A percentile compares a stretch with the other conserved stretches of the same genome.
These are phyloP conservation scores for Euphrasia confusa DNA, from an alignment of 257 asterid genomes.

Conservation along the genomic window DNA sequence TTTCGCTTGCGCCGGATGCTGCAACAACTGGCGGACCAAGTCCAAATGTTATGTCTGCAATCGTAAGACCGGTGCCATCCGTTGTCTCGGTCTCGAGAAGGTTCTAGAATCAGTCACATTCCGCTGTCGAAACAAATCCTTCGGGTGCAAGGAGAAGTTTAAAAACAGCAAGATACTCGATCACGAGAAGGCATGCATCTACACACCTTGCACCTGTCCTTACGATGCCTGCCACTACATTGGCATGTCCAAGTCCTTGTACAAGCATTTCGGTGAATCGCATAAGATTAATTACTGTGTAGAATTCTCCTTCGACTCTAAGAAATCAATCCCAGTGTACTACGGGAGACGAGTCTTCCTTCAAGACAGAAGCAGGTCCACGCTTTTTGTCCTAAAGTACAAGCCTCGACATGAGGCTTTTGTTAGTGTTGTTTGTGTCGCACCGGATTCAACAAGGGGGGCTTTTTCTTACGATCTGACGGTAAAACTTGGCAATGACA, in stretches of 20 bases:
- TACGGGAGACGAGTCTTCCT: slow-evolving; percentile 34
- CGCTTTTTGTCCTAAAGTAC: slow-evolving; percentile 49
- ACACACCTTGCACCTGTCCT: slow-evolving; percentile 61
- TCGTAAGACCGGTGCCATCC: slow-evolving; percentile 57
- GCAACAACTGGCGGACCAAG: slow-evolving; percentile 30
- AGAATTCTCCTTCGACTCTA: slow-evolving; percentile 24
- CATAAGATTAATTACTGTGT: slow-evolving; percentile 19
- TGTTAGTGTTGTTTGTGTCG: slow-evolving; percentile 42
- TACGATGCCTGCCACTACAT: slow-evolving; percentile 28
- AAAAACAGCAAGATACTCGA: slow-evolving; percentile 23
- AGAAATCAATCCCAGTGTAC: slow-evolving; percentile 24
- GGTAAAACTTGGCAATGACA: slow-evolving; percentile 33
- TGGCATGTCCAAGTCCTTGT: slow-evolving; percentile 23
- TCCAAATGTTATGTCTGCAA: slow-evolving; percentile 38
- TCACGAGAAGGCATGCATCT: slow-evolving; percentile 50
- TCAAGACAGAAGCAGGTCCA: slow-evolving; percentile 28
- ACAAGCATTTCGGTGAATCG: slow-evolving; percentile 21
- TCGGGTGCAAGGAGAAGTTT: slow-evolving; percentile 45
- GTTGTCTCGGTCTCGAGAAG: slow-evolving; percentile 69
- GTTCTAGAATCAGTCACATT: slow-evolving; percentile 52
- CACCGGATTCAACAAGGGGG: slow-evolving; percentile 30
- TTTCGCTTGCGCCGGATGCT: slow-evolving; percentile 58
- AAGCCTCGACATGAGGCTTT: slow-evolving; percentile 34
- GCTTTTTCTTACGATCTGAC: slow-evolving; percentile 33
- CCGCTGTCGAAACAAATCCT: slow-evolving; percentile 35